Percentiles rank a stretch among this genome's conserved stretches.
Conservation (phyloP, 176 grass and related monocot genomes). For the Avena sativa region DNA sequence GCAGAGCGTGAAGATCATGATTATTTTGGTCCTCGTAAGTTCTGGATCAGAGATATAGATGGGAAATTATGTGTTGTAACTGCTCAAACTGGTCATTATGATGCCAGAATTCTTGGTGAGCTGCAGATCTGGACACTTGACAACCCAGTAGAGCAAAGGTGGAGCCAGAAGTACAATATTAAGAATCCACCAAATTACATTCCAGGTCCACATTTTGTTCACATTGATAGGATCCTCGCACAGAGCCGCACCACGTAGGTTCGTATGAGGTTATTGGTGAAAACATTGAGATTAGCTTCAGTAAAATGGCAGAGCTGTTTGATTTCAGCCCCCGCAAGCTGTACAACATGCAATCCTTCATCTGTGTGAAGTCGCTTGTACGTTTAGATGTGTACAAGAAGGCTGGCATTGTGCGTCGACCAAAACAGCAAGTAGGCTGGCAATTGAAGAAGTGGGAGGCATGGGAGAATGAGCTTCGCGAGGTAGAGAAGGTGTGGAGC, state of each 20-base stretch:
- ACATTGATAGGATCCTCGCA: not conserved
- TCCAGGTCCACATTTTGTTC: conserved; percentile 20
- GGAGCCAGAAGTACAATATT: conserved; percentile 17
- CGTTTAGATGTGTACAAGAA: conserved; percentile 33
- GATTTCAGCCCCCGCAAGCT: not conserved
- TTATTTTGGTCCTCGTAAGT: conserved; percentile 11
- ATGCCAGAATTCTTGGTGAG: not conserved
- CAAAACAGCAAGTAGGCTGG: conserved; percentile 15
- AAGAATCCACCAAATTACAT: not conserved
- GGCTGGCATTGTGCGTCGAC: conserved; percentile 29
- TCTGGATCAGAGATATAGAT: conserved; percentile 21
- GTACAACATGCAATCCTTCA: conserved; percentile 33
- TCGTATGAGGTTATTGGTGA: not conserved
- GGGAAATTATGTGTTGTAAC: not conserved
- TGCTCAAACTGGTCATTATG: not conserved
- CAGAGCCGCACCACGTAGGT: not conserved
- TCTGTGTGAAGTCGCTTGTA: conserved; percentile 36
- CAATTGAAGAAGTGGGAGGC: conserved; percentile 2
- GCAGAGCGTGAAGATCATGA: not conserved
- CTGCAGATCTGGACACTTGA: conserved; percentile 26
- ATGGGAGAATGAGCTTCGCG: not conserved
- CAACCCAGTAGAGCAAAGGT: not conserved
- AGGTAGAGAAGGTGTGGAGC: not conserved
- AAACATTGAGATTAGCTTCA: conserved; percentile 2
- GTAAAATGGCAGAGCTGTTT: conserved; percentile 37